phyloP scores from a whole-genome alignment of 2,329 filamentous ascomycete genomes.

The Sporothrix pallida region DNA sequence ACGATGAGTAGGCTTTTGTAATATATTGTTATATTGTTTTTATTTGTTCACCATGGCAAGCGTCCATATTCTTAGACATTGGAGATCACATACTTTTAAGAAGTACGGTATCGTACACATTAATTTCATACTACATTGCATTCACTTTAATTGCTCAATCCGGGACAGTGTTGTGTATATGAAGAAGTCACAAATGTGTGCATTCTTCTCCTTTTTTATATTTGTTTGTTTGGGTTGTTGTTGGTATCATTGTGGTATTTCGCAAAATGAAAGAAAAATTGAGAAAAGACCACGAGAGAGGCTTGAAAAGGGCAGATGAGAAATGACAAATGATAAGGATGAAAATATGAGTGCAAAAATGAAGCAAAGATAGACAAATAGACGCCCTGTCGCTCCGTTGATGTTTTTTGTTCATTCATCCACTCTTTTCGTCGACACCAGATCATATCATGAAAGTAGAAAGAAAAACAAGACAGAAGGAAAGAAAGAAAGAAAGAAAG shows the following conservation, averaged over 20 bases:
- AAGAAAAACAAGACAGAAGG: neutral
- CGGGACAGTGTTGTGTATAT: neutral
- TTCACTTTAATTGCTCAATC: neutral
- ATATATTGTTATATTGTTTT: neutral
- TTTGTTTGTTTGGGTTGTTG: constrained; percentile 16
- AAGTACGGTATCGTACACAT: no score
- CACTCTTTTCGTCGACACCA: neutral
- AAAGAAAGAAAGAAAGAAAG: no score
- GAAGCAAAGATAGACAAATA: neutral
- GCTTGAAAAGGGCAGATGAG: no score
- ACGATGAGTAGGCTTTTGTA: constrained; percentile 23
- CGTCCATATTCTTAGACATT: no score
- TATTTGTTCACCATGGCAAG: neutral
- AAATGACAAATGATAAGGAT: no score
- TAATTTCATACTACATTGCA: neutral
- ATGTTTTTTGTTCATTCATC: neutral
- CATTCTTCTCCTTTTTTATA: constrained; percentile 12
- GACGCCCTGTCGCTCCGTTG: constrained; percentile 1
- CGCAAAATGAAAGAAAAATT: neutral
- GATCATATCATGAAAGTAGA: neutral
- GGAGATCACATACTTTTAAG: no score
- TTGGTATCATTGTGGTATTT: constrained; percentile 18
- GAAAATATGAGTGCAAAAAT: no score
- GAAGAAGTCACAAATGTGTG: constrained; percentile 21
- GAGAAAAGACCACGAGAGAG: neutral